Evolutionary conservation across 129 eudicot genomes (phyloP), one percentile per base, ranked within the genome.

Genomic region (Ambrosia trifida): DNA sequence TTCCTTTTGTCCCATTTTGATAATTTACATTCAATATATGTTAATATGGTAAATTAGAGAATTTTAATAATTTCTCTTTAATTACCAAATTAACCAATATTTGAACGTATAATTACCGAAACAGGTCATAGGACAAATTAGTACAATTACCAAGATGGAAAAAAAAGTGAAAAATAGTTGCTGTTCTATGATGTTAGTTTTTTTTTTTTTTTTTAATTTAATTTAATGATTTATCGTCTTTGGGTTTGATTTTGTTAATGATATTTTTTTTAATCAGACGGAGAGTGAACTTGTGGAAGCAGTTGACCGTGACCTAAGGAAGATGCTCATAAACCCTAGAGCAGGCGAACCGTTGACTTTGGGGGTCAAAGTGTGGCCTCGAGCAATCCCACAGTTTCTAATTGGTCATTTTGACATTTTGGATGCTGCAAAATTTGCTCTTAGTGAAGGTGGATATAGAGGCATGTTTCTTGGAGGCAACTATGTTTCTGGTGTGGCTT

Each of bases 381-480:
- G 79, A 76, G 98, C 98, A 45, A 93, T 93, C 24, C 98, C 98
- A 38, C 98, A 93, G 72, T 93, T 89, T 76, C 64, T 84, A 67
- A 56, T 93, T 11, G 96, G 98, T 54, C 98, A 93, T 79, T 79
- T 81, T 45, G 98, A 89, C 72, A 65, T 83, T 32, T 68, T 93
- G 66, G 86, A 87, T 60, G 69, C 81, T 61, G 89, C 95, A 40
- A 90, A 84, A 83, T 45, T 69, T 65, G 89, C 91, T 76, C 88
- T 93, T 33, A 67, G 66, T 50, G 33, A 45, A 11, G 88, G 74
- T 41, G 95, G 95, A 53, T 80, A 72, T n/a, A 53, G 72, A 43
- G 98, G 98, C 18, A 66, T 93, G 77, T 86, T 85, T 85, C 91
- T 93, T 51, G 91, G 95, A 47, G 98, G 98, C 38, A 93, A 93